phyloP scores from a whole-genome alignment of 2,329 filamentous ascomycete genomes.

The Trichoderma sp. region DNA sequence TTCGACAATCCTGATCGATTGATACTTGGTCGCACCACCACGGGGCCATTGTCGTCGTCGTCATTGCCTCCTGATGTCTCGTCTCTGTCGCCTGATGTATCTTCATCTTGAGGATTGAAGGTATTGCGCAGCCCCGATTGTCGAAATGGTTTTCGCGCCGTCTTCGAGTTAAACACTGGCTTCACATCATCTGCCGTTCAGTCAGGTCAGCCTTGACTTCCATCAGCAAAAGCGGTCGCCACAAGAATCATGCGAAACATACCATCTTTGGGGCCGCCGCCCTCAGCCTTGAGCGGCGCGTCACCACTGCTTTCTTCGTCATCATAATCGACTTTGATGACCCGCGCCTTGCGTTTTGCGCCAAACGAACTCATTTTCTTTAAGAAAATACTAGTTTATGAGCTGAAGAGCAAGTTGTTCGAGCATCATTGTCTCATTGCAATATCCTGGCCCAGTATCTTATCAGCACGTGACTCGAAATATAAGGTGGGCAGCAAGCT shows the following conservation, averaged over 20 bases:
- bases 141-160: slow-evolving; percentile 55
- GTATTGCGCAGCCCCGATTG: slow-evolving; percentile 61
- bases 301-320: slow-evolving; percentile 54
- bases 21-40: slow-evolving; percentile 52
- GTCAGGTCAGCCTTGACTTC: slow-evolving; percentile 39
- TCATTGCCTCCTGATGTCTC: slow-evolving; percentile 37
- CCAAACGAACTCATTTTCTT: slow-evolving; percentile 58
- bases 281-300: slow-evolving; percentile 29
- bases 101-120: slow-evolving; percentile 50
- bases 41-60: slow-evolving; percentile 49
- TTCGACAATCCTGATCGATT: slow-evolving; percentile 52
- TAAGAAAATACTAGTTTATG: not conserved
- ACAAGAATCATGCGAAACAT: slow-evolving; percentile 33
- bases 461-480: slow-evolving; percentile 52
- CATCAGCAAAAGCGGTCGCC: slow-evolving; percentile 39
- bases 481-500: slow-evolving; percentile 31
- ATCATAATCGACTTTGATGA: slow-evolving; percentile 72
- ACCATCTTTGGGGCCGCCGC: slow-evolving; percentile 40
- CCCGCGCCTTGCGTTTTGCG: slow-evolving; percentile 69
- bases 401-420: slow-evolving; percentile 4
- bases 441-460: slow-evolving; percentile 39
- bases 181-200: slow-evolving; percentile 38
- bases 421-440: slow-evolving; percentile 12
- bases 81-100: slow-evolving; percentile 30
- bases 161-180: slow-evolving; percentile 46